Evolutionary conservation across 208 protist species (phyloP).

Genomic region (Acanthamoeba healyi): DNA sequence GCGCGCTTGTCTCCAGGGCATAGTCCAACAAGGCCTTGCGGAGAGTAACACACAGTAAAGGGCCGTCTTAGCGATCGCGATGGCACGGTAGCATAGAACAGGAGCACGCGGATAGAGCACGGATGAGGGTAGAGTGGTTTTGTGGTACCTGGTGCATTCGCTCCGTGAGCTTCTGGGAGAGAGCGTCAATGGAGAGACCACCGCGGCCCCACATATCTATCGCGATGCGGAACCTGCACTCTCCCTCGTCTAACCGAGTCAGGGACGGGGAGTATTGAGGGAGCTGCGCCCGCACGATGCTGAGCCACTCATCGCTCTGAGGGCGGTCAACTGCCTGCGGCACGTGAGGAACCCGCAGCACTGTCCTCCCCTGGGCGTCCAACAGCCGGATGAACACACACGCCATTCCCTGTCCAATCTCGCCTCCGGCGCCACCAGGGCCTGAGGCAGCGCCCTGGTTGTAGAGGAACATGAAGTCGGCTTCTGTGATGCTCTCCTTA

Average conservation of each 20-base stretch:
- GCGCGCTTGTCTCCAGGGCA: constrained; percentile 63
- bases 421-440: not conserved
- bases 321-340: constrained; percentile 15
- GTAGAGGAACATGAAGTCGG: constrained; percentile 74
- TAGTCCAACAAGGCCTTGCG: constrained; percentile 1
- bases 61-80: too few relatives aligned
- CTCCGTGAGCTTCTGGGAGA: constrained; percentile 10
- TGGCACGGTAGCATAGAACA: not conserved
- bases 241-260: not conserved
- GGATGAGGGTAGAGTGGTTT: not conserved
- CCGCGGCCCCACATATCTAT: constrained; percentile 70
- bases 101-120: not conserved
- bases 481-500: not conserved
- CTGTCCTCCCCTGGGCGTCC: not conserved
- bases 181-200: constrained; percentile 20
- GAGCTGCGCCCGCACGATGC: constrained; percentile 11
- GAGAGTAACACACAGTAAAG: too few relatives aligned
- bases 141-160: constrained; percentile 7
- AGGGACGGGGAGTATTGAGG: not conserved
- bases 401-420: constrained; percentile 48
- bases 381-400: constrained; percentile 45
- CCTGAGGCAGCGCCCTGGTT: constrained; percentile 42
- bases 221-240: constrained; percentile 22
- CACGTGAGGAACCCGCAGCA: constrained; percentile 22
- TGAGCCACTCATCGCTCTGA: constrained; percentile 16